These are phyloP conservation scores for Penicillium daleae DNA, from an alignment of 495 filamentous ascomycete genomes.

Conservation along the genomic window DNA sequence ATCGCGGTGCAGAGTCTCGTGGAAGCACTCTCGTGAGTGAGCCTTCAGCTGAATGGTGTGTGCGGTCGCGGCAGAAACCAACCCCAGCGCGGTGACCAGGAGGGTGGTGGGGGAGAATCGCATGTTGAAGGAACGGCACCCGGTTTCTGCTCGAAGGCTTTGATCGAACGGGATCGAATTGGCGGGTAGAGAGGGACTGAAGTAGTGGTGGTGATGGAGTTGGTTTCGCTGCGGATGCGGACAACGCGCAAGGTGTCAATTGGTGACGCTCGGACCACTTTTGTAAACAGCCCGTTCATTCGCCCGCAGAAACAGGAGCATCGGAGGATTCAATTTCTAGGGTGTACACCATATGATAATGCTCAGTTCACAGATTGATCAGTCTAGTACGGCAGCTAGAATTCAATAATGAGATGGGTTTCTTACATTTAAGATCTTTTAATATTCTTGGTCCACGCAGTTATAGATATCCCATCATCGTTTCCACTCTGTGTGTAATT, in stretches of 20 bases:
- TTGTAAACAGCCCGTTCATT: slow-evolving; percentile 23
- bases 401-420: too few relatives aligned
- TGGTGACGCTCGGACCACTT: slow-evolving; percentile 48
- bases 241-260: slow-evolving; percentile 49
- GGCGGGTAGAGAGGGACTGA: slow-evolving; percentile 2
- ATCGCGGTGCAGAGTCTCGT: slow-evolving; percentile 88
- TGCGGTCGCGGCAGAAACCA: slow-evolving; percentile 65
- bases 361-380: too few relatives aligned
- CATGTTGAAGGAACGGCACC: slow-evolving; percentile 43
- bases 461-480: too few relatives aligned
- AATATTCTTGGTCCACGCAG: too few relatives aligned
- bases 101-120: slow-evolving; percentile 57
- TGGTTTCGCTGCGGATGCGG: slow-evolving; percentile 11
- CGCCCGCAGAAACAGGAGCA: too few relatives aligned
- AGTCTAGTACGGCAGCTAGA: too few relatives aligned
- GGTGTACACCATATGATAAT: too few relatives aligned
- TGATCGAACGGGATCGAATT: slow-evolving; percentile 12
- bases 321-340: too few relatives aligned
- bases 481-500: too few relatives aligned
- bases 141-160: slow-evolving; percentile 8
- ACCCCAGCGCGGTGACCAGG: slow-evolving; percentile 64
- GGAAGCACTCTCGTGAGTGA: slow-evolving; percentile 94
- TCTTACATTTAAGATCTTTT: too few relatives aligned
- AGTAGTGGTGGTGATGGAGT: slow-evolving; percentile 18
- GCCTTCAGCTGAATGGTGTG: slow-evolving; percentile 96